phyloP scores from a whole-genome alignment of 2,329 filamentous ascomycete species.

The Epichloe gansuensis region DNA sequence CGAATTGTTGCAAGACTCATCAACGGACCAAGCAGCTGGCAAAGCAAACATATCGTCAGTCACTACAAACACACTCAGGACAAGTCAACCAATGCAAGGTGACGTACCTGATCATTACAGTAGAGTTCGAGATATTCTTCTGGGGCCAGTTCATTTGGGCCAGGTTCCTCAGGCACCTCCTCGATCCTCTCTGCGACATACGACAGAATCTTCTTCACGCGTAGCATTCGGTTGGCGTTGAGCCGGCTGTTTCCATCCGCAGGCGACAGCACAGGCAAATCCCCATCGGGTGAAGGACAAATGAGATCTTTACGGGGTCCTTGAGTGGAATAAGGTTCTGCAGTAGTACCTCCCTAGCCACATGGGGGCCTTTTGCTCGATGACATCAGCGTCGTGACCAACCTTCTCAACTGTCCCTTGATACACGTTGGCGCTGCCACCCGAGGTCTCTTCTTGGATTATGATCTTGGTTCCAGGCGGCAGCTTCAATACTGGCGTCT shows the following conservation, averaged over 20 bases:
- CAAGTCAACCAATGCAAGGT: not conserved
- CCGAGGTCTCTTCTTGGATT: conserved; percentile 55
- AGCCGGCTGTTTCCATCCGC: conserved; percentile 77
- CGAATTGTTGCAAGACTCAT: conserved; percentile 94
- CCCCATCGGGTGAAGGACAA: conserved; percentile 70
- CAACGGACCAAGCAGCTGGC: conserved; percentile 55
- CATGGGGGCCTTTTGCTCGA: conserved; percentile 77
- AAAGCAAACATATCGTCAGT: conserved; percentile 5
- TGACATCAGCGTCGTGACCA: conserved; percentile 63
- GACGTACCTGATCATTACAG: conserved; percentile 76
- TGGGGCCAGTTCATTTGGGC: conserved; percentile 53
- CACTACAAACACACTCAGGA: not conserved
- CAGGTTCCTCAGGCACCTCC: conserved; percentile 45
- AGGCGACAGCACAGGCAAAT: conserved; percentile 61
- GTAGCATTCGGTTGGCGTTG: conserved; percentile 93
- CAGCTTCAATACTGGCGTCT: conserved; percentile 65
- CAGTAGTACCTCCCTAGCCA: conserved; percentile 88
- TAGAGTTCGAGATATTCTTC: conserved; percentile 94
- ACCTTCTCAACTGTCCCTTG: conserved; percentile 74
- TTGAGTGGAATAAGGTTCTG: conserved; percentile 73
- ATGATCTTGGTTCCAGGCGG: conserved; percentile 56
- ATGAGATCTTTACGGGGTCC: conserved; percentile 94
- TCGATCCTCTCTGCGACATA: conserved; percentile 93
- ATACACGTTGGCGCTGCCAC: conserved; percentile 73
- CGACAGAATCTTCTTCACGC: conserved; percentile 84